These are phyloP conservation scores for Artomyces pyxidatus DNA, from an alignment of 768 basidiomycete species.

Conservation along the genomic window DNA sequence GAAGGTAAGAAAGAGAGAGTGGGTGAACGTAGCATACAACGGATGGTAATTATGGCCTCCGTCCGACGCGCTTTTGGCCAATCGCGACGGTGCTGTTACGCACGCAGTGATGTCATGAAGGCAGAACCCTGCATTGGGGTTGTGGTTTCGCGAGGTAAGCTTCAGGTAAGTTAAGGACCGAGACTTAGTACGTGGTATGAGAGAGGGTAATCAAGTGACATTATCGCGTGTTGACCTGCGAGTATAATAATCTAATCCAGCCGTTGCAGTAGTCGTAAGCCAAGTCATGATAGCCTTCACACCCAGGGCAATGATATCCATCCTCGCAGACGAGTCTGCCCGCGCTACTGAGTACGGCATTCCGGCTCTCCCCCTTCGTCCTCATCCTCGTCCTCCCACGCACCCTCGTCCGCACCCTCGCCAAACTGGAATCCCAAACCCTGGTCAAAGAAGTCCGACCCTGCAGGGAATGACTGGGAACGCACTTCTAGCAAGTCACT, in stretches of 20 bases:
- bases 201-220: too few relatives aligned
- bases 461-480: conserved; percentile 68
- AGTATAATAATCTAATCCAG: too few relatives aligned
- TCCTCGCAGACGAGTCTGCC: too few relatives aligned
- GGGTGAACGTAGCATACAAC: neutral
- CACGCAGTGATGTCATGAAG: neutral
- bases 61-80: neutral
- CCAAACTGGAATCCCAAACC: conserved; percentile 65
- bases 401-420: conserved; percentile 53
- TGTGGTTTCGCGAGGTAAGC: too few relatives aligned
- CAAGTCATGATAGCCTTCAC: too few relatives aligned
- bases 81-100: neutral
- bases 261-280: too few relatives aligned
- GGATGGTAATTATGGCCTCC: neutral
- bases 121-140: neutral
- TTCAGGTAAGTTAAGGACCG: too few relatives aligned
- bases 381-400: conserved; percentile 65
- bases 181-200: too few relatives aligned
- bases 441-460: conserved; percentile 70
- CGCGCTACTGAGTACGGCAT: conserved; percentile 21
- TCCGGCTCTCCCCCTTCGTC: conserved; percentile 39
- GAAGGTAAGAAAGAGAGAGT: neutral
- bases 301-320: too few relatives aligned
- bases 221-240: too few relatives aligned
- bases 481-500: conserved; percentile 79